phyloP scores from a whole-genome alignment of 306 rosid genomes.

The Ormosia semicastrata region DNA sequence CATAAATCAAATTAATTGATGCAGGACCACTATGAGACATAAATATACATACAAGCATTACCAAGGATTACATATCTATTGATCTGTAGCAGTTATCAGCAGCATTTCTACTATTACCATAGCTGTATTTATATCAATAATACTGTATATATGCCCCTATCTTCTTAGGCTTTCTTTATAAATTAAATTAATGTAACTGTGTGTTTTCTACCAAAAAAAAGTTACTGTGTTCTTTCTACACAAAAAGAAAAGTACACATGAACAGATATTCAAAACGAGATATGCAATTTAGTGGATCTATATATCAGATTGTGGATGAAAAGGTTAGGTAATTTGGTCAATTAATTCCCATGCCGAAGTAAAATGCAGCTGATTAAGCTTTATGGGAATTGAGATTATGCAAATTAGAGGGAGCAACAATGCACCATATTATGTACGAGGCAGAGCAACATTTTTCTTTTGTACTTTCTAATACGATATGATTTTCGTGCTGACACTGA shows the following conservation, averaged over 20 bases:
- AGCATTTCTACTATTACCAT: not conserved
- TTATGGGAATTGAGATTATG: not conserved
- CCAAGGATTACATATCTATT: slow-evolving; percentile 1
- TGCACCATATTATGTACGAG: not conserved
- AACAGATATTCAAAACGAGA: not conserved
- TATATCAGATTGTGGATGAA: not conserved
- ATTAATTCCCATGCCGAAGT: not conserved
- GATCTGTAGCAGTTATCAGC: not conserved
- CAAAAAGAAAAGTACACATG: not conserved
- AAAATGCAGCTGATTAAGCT: not conserved
- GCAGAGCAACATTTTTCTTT: not conserved
- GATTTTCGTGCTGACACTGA: slow-evolving; percentile 12
- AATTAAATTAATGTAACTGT: too few relatives aligned
- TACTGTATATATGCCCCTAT: too few relatives aligned
- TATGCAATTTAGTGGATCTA: too few relatives aligned
- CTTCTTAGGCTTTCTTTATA: not conserved
- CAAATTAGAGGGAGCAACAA: not conserved
- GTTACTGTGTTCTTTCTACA: not conserved
- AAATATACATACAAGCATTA: not conserved
- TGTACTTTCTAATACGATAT: not conserved
- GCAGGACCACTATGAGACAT: slow-evolving; percentile 32
- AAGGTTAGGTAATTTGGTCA: too few relatives aligned
- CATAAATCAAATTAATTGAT: not conserved
- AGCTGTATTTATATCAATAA: not conserved
- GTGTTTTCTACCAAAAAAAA: too few relatives aligned